Conservation (phyloP, 768 basidiomycete species). For the Mrakia blollopis region DNA sequence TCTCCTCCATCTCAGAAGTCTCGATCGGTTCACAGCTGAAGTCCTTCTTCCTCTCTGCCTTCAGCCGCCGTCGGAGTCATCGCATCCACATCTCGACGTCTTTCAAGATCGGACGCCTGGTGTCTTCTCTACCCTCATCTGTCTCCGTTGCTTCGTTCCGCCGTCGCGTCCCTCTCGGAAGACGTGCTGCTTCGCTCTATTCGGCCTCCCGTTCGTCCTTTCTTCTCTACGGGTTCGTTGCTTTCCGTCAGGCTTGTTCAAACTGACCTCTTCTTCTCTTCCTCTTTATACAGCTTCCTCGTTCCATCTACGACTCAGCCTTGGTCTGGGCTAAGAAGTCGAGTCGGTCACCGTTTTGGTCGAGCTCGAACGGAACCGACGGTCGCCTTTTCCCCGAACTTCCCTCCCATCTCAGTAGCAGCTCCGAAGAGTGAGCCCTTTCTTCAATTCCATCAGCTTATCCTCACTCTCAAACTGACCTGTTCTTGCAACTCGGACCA, state of each 20-base stretch:
- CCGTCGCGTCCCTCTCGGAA: slow-evolving; percentile 69
- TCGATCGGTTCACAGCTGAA: neutral
- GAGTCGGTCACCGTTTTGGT: slow-evolving; percentile 75
- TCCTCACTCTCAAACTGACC: neutral
- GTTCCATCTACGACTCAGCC: slow-evolving; percentile 77
- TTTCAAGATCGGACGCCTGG: slow-evolving; percentile 88
- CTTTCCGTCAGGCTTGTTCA: neutral
- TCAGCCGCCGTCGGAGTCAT: slow-evolving; percentile 82
- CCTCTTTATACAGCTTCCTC: slow-evolving; percentile 48
- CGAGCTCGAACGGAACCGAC: neutral
- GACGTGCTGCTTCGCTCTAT: slow-evolving; percentile 67
- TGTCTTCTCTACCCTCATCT: slow-evolving; percentile 92
- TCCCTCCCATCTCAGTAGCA: neutral
- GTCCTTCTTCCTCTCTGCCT: too few relatives aligned
- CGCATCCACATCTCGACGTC: slow-evolving; percentile 72
- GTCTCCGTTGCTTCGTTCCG: slow-evolving; percentile 76
- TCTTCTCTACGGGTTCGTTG: too few relatives aligned
- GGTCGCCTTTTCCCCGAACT: neutral
- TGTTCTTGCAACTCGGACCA: neutral
- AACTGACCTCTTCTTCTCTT: slow-evolving; percentile 2
- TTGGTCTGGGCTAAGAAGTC: slow-evolving; percentile 82
- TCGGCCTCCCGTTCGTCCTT: slow-evolving; percentile 64
- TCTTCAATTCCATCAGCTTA: neutral
- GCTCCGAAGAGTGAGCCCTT: neutral
- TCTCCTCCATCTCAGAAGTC: slow-evolving; percentile 38